Percentiles rank a stretch among this genome's conserved stretches.
phyloP scores from a whole-genome alignment of 2,329 filamentous ascomycete species.

The Xylariaceae sp. region DNA sequence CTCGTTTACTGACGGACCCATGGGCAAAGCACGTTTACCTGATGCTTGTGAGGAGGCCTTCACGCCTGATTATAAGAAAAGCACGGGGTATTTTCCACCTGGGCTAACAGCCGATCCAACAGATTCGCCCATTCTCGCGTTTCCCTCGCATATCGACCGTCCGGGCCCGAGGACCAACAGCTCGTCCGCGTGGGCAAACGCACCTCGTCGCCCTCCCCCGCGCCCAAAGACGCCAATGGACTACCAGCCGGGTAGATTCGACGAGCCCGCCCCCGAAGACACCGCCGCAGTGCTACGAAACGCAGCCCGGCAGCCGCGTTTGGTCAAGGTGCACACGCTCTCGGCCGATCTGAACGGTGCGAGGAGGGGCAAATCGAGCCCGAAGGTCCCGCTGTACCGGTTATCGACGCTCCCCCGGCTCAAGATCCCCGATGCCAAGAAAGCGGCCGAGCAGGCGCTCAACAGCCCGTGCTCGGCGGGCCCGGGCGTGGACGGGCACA shows the following conservation, averaged over 20 bases:
- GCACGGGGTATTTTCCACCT: background rate
- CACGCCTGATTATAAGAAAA: background rate
- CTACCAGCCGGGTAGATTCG: background rate
- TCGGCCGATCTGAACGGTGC: background rate
- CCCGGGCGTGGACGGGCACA: no score
- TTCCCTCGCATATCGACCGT: background rate
- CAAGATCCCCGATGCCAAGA: background rate
- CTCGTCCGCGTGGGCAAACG: background rate
- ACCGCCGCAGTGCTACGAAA: conserved; percentile 2
- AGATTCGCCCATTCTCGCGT: background rate
- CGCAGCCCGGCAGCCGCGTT: background rate
- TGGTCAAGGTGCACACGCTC: background rate
- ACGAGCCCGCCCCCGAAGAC: background rate
- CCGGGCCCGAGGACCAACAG: background rate
- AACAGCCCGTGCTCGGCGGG: background rate
- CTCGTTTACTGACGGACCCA: background rate
- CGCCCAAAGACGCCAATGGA: background rate
- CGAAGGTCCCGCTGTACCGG: background rate
- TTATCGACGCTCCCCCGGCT: background rate
- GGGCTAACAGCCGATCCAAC: background rate
- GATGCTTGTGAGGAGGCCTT: background rate
- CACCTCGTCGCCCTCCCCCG: background rate
- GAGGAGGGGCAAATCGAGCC: background rate
- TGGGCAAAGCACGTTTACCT: conserved; percentile 4
- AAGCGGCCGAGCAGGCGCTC: background rate